phyloP scores from a whole-genome alignment of 768 basidiomycete genomes.

The Mycena rosella region DNA sequence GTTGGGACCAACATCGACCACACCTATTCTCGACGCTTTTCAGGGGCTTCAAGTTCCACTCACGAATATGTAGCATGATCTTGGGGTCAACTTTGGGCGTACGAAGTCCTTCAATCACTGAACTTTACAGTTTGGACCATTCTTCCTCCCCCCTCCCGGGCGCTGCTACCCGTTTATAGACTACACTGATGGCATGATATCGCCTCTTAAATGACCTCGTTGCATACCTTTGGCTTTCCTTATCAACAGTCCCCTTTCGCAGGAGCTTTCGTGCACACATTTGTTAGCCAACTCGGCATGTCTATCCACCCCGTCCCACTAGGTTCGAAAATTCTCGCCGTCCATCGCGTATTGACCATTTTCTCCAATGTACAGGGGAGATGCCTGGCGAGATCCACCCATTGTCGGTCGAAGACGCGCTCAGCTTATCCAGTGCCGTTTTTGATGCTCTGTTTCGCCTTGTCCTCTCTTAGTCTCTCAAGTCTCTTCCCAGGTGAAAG shows the following conservation, averaged over 20 bases:
- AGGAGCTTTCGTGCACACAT: constrained; percentile 20
- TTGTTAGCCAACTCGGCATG: constrained; percentile 19
- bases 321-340: not conserved
- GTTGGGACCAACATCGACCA: too few relatives aligned
- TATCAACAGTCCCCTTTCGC: too few relatives aligned
- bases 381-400: constrained; percentile 1
- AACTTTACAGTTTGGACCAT: not conserved
- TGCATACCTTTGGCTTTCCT: constrained; percentile 9
- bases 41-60: too few relatives aligned
- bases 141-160: not conserved
- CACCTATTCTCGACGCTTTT: too few relatives aligned
- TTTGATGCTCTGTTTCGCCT: constrained; percentile 20
- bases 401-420: constrained; percentile 11
- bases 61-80: too few relatives aligned
- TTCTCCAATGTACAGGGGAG: not conserved
- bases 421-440: constrained; percentile 20
- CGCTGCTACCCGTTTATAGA: constrained; percentile 6
- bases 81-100: too few relatives aligned
- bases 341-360: not conserved
- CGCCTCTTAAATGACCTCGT: constrained; percentile 13
- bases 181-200: constrained; percentile 1
- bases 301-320: constrained; percentile 19
- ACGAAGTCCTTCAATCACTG: too few relatives aligned
- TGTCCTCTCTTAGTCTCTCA: constrained; percentile 11
- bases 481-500: constrained; percentile 18